Percentiles rank a stretch among this genome's conserved stretches.
Conservation (phyloP, 2,329 filamentous ascomycete species). For the Aureobasidium lini region DNA sequence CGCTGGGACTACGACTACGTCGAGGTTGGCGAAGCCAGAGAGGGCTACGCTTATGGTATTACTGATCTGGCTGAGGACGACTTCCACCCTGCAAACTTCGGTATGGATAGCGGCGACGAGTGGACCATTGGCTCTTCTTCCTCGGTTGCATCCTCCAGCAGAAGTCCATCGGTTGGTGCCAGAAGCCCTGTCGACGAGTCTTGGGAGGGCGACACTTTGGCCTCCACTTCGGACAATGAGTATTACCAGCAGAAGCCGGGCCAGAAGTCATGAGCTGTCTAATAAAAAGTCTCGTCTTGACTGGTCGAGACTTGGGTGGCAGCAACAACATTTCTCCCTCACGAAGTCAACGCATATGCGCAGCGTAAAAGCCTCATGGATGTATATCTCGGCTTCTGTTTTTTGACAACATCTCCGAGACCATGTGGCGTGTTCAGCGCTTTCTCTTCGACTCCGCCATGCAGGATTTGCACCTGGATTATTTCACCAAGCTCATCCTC, state of each 20-base stretch:
- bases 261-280: neutral
- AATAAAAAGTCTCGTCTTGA: neutral
- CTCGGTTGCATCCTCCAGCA: slow-evolving; percentile 58
- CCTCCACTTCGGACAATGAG: slow-evolving; percentile 36
- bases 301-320: neutral
- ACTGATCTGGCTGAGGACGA: slow-evolving; percentile 48
- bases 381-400: neutral
- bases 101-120: slow-evolving; percentile 63
- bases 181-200: slow-evolving; percentile 49
- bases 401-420: neutral
- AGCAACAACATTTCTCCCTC: neutral
- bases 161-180: slow-evolving; percentile 47
- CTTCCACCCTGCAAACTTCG: slow-evolving; percentile 36
- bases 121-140: slow-evolving; percentile 86
- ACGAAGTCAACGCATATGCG: slow-evolving; percentile 3
- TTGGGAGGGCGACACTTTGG: slow-evolving; percentile 52
- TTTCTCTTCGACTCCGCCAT: neutral
- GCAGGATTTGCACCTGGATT: neutral
- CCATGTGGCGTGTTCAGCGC: neutral
- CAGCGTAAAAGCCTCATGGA: neutral
- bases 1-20: slow-evolving; percentile 96
- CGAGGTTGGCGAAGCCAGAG: slow-evolving; percentile 63
- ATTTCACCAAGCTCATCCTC: neutral
- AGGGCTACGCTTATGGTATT: slow-evolving; percentile 48
- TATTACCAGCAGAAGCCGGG: slow-evolving; percentile 10